phyloP scores from a whole-genome alignment of 768 basidiomycete genomes.

The Lactarius trivialis region DNA sequence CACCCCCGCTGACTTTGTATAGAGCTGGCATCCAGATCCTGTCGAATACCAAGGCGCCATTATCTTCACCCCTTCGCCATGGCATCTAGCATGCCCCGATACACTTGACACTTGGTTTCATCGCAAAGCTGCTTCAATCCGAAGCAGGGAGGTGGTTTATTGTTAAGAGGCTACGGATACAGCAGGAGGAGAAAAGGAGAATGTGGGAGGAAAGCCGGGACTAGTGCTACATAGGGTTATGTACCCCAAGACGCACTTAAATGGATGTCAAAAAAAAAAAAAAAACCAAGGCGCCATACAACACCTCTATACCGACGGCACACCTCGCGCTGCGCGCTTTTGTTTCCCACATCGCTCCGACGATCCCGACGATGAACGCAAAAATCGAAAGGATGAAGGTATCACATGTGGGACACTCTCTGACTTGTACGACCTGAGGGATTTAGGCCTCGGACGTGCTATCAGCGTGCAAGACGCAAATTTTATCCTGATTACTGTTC shows the following conservation, averaged over 20 bases:
- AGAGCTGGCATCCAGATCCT: constrained; percentile 87
- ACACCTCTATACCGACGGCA: too few species aligned
- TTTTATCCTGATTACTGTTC: constrained; percentile 77
- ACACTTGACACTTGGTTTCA: too few species aligned
- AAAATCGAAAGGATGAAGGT: constrained; percentile 54
- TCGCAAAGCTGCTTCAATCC: too few species aligned
- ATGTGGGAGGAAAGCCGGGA: too few species aligned
- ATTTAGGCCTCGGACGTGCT: constrained; percentile 53
- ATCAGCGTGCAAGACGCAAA: constrained; percentile 88
- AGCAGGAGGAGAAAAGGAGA: too few species aligned
- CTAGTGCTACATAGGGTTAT: too few species aligned
- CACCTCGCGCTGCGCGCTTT: constrained; percentile 71
- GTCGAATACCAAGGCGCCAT: constrained; percentile 94
- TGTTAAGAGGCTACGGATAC: too few species aligned
- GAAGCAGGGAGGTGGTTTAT: too few species aligned
- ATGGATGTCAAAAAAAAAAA: too few species aligned
- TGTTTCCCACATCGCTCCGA: constrained; percentile 57
- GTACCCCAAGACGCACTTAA: too few species aligned
- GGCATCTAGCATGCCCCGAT: too few species aligned
- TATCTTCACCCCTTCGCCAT: too few species aligned
- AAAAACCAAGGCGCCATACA: constrained; percentile 98
- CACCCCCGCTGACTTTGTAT: constrained; percentile 49
- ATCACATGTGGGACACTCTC: constrained; percentile 52
- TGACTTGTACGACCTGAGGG: constrained; percentile 40
- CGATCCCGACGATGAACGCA: constrained; percentile 51